Base-by-base conservation (phyloP, 805 yeast species). In the Millerozyma acaciae region DNA sequence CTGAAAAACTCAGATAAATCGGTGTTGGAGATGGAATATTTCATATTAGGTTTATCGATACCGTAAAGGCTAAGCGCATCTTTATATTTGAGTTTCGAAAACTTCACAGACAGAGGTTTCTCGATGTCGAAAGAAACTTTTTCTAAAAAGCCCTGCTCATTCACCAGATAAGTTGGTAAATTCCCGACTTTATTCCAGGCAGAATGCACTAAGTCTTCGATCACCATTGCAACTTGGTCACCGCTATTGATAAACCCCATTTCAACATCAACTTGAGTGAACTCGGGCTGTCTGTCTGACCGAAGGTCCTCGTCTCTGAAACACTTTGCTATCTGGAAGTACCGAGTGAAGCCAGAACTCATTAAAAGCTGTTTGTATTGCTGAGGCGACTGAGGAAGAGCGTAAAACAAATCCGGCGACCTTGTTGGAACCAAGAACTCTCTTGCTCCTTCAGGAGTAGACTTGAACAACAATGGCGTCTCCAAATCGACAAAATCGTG, bases 401-500 rank as follows among this genome's bases (percentile, higher is more conserved):
- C 97, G 55, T 90, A 93, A 56, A 84, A 83, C 13, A 58, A 50
- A 17, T 66, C 60, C 1, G 62, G 52, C 10, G 72, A 62, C 43
- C 97, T 70, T 0, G 97, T 86, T 1, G 98, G 98, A 0, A 93
- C 97, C 30, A 93, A 59, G 54, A 90, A 93, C 58, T 93, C 99
- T 23, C 95, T 70, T 1, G 98, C 98, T 10, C 98, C 98, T 57
- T 93, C 98, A 0, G 98, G 98, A 0, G 98, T 93, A 2, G 96
- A 84, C 51, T 93, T 89, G 69, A 93, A 93, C 18, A 93, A 61
- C 5, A 90, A 55, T 1, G 98, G 98, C 0, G 98, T 93, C 53
- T 90, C 98, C 18, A 93, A 71, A 51, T 93, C 97, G 0, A 75
- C 73, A 55, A 93, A 93, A 1, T 45, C 50, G 43, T 65, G 68